Base-by-base conservation (phyloP, 2,329 filamentous ascomycete species). In the Calonectria ilicicola region DNA sequence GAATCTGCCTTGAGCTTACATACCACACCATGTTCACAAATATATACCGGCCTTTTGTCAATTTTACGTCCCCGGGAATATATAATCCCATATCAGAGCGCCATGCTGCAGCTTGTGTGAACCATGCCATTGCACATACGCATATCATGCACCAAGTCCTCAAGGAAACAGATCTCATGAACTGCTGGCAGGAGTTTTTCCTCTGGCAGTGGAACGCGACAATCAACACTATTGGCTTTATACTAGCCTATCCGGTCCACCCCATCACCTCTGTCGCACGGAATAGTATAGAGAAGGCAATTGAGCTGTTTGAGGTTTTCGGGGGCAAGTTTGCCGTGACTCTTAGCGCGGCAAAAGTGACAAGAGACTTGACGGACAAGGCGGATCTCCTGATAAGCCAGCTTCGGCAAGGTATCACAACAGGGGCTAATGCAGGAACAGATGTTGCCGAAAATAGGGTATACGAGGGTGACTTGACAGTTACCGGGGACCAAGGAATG, bases 271-370 rank as follows among this genome's bases (percentile, higher is more conserved):
- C 74, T 26, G 67, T 73, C 9, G 80, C 77, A 14, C 74, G 77
- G 9, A 58, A 67, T 29, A 80, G 82, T 15, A 75, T 87, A 79
- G 74, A 82, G 79, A 75, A 85, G 81, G 74, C 86, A 81, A 62
- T 88, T 78, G 64, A 83, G 78, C 73, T 81, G 1, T 79, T 86
- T 79, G 77, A 85, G 66, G 62, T 81, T 65, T 77, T 85, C 76
- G 75, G 82, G n/a, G 63, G 63, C 17, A 82, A 83, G 75, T 90
- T 87, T 67, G 87, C 79, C 21, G 84, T 85, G 67, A 82, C 83
- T 23, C 82, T 82, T 4, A 74, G 82, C 17, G 83, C 84, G 1
- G 83, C 83, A 7, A 81, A 79, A 2, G 69, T 85, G 85, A 89
- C 65, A 78, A 74, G 75, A 23, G 76, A 78, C 12, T 67, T 81